A percentile compares a stretch with the other conserved stretches of the same genome.
phyloP scores from a whole-genome alignment of 495 filamentous ascomycete genomes.

The Penicillium canariense region DNA sequence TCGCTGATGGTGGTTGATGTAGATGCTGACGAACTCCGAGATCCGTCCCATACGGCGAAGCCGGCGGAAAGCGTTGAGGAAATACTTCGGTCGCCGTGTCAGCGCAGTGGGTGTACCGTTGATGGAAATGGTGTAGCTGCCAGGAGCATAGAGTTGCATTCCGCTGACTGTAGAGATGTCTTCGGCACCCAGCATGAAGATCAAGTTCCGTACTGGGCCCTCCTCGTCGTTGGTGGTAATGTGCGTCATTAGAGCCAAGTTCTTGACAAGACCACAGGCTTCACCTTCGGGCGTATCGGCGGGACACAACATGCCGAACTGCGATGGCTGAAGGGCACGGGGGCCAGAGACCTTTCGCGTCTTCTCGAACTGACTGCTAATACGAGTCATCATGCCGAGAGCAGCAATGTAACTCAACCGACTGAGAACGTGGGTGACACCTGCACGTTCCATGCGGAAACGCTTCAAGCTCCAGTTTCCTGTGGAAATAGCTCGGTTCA shows the following conservation, averaged over 20 bases:
- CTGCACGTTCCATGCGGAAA: slow-evolving; percentile 97
- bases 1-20: slow-evolving; percentile 87
- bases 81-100: slow-evolving; percentile 77
- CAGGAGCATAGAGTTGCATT: slow-evolving; percentile 75
- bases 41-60: slow-evolving; percentile 84
- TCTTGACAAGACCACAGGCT: slow-evolving; percentile 96
- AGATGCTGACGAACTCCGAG: slow-evolving; percentile 92
- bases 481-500: slow-evolving; percentile 92
- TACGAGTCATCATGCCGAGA: slow-evolving; percentile 99
- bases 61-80: slow-evolving; percentile 76
- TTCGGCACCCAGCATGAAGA: slow-evolving; percentile 76
- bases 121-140: slow-evolving; percentile 87
- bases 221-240: slow-evolving; percentile 96
- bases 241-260: slow-evolving; percentile 97
- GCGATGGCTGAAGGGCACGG: slow-evolving; percentile 91
- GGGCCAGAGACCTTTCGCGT: slow-evolving; percentile 94
- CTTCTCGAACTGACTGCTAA: slow-evolving; percentile 98
- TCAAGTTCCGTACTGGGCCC: slow-evolving; percentile 74
- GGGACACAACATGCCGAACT: slow-evolving; percentile 96
- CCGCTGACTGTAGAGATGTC: slow-evolving; percentile 71
- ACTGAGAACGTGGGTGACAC: slow-evolving; percentile 94
- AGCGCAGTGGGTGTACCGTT: slow-evolving; percentile 91
- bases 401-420: slow-evolving; percentile 94
- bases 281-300: slow-evolving; percentile 99
- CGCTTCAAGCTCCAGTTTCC: slow-evolving; percentile 97